phyloP scores from a whole-genome alignment of 106 monocot genomes.

The Platanthera guangdongensis region DNA sequence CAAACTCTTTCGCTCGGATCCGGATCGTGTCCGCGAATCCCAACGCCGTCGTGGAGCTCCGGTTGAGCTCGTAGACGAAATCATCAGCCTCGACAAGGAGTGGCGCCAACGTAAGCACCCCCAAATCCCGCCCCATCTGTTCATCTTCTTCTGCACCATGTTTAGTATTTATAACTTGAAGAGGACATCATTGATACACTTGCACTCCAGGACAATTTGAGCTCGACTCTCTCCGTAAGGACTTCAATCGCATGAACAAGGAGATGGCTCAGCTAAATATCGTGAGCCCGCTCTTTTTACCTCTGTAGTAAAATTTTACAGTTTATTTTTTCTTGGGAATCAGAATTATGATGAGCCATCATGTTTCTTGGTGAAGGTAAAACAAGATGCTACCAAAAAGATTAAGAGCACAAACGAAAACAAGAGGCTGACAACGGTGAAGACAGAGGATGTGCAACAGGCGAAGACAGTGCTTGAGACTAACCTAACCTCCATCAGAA shows the following conservation, averaged over 20 bases:
- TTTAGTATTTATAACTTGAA: neutral
- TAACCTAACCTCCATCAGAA: slow-evolving; percentile 62
- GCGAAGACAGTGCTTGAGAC: slow-evolving; percentile 66
- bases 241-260: slow-evolving; percentile 87
- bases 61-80: slow-evolving; percentile 82
- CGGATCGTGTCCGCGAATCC: slow-evolving; percentile 76
- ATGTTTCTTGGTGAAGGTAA: slow-evolving; percentile 26
- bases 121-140: neutral
- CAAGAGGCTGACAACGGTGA: slow-evolving; percentile 52
- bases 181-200: neutral
- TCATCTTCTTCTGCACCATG: neutral
- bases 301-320: neutral
- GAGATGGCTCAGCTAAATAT: slow-evolving; percentile 69
- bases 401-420: slow-evolving; percentile 80
- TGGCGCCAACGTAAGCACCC: slow-evolving; percentile 64
- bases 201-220: slow-evolving; percentile 67
- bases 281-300: slow-evolving; percentile 17
- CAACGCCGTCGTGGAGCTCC: slow-evolving; percentile 79
- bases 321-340: neutral
- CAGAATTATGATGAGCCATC: neutral
- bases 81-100: slow-evolving; percentile 83
- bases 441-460: slow-evolving; percentile 70
- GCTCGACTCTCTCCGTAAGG: slow-evolving; percentile 66
- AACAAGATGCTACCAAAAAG: slow-evolving; percentile 67
- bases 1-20: slow-evolving; percentile 67